Base-by-base conservation (phyloP, 2,329 filamentous ascomycete genomes). In the Phyllosticta capitalensis region DNA sequence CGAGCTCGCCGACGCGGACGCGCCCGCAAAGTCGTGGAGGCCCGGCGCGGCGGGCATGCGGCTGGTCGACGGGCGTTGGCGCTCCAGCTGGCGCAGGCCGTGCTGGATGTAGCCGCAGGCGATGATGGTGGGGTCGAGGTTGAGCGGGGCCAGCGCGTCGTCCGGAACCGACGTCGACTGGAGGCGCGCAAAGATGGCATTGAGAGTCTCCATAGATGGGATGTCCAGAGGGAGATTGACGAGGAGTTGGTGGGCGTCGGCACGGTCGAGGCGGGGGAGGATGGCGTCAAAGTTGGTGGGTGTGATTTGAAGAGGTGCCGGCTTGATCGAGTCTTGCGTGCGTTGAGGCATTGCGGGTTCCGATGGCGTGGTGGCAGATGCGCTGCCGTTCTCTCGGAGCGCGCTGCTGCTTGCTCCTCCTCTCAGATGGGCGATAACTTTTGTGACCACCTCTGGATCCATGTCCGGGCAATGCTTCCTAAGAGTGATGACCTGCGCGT, bases 21-120 rank as follows among this genome's bases (percentile, higher is more conserved):
- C 20, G 5, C 17, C 49, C 14, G 20, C 49, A 9, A 24, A 52
- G 7, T 24, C 49, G 20, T 24, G 19, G 7, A 38, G 10, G 30
- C 22, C 17, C 20, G 17, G 45, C 52, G 28, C 38, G 5, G 38
- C 19, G 51, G 19, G 6, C 22, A n/a, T n/a, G n/a, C n/a, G n/a
- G n/a, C n/a, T n/a, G n/a, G 48, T 30, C 17, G 52, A 9, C 6
- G 52, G 52, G 10, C 19, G 49, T 71, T 38, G 30, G 28, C 64
- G 55, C 60, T 75, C 72, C 28, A 70, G 62, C 3, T 67, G 63
- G 21, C 72, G 72, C 9, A 75, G 68, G 17, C 67, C 66, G 61
- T 74, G 71, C 53, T 75, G 72, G 33, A 75, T 67, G 62, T 70
- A 75, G 38, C 68, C 65, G n/a, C 65, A 66, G 21, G 71, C 67